phyloP scores from a whole-genome alignment of 257 asterid genomes.

The Leptodermis oblonga region DNA sequence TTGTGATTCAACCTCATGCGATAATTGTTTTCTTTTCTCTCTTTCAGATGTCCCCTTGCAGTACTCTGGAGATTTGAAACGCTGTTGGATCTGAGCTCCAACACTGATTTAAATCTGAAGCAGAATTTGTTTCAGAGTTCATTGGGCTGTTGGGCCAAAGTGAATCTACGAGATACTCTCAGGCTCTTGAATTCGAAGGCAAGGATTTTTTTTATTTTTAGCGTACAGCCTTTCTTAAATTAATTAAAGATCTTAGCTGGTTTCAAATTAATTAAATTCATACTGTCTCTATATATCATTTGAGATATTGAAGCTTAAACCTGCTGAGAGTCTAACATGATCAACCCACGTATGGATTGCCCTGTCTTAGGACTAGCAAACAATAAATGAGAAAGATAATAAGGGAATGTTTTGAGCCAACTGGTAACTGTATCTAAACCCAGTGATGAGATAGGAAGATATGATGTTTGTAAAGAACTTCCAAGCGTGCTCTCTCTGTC shows the following conservation, averaged over 20 bases:
- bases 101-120: slow-evolving; percentile 20
- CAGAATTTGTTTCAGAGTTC: slow-evolving; percentile 38
- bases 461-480: slow-evolving; percentile 61
- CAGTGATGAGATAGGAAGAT: slow-evolving; percentile 38
- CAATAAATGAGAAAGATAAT: background rate
- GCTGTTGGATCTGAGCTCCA: slow-evolving; percentile 36
- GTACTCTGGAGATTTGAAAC: slow-evolving; percentile 50
- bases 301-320: no score
- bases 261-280: no score
- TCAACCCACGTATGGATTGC: background rate
- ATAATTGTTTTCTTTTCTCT: slow-evolving; percentile 3
- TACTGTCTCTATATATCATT: no score
- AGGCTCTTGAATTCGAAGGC: background rate
- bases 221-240: no score
- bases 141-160: slow-evolving; percentile 56
- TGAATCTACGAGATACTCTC: slow-evolving; percentile 44
- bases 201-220: no score
- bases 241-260: no score
- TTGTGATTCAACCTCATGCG: background rate
- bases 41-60: slow-evolving; percentile 43
- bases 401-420: slow-evolving; percentile 33
- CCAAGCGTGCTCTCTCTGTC: slow-evolving; percentile 27
- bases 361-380: background rate
- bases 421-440: slow-evolving; percentile 34
- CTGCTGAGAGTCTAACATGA: background rate